Percentiles rank a stretch among this genome's conserved stretches.
phyloP scores from a whole-genome alignment of 176 grass and related monocot genomes.

The Themeda triandra region DNA sequence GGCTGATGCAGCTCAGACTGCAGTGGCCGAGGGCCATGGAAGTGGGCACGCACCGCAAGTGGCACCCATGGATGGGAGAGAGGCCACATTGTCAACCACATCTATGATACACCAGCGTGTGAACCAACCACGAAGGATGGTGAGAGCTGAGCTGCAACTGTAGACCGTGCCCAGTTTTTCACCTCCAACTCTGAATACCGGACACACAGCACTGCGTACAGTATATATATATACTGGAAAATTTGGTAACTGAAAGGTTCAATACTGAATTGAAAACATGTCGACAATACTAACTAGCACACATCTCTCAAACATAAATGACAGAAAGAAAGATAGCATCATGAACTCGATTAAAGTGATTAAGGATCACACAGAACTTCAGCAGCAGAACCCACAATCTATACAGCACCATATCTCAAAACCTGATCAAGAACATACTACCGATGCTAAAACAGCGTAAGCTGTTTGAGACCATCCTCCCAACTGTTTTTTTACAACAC shows the following conservation, averaged over 20 bases:
- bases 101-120: neutral
- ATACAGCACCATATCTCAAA: neutral
- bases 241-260: neutral
- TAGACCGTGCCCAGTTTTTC: neutral
- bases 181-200: neutral
- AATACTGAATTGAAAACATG: neutral
- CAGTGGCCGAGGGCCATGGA: neutral
- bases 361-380: neutral
- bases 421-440: neutral
- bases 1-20: neutral
- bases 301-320: neutral
- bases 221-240: neutral
- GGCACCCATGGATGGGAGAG: neutral
- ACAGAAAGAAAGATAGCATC: neutral
- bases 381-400: neutral
- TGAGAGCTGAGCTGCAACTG: neutral
- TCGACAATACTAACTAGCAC: neutral
- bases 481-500: conserved; percentile 20
- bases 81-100: neutral
- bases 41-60: too few relatives aligned
- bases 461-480: neutral
- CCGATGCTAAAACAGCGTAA: neutral
- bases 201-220: neutral
- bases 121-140: too few relatives aligned
- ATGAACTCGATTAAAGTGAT: neutral